Percentiles rank a stretch among this genome's conserved stretches.
phyloP scores from a whole-genome alignment of 2,329 filamentous ascomycete species.

The Periconia macrospinosa region DNA sequence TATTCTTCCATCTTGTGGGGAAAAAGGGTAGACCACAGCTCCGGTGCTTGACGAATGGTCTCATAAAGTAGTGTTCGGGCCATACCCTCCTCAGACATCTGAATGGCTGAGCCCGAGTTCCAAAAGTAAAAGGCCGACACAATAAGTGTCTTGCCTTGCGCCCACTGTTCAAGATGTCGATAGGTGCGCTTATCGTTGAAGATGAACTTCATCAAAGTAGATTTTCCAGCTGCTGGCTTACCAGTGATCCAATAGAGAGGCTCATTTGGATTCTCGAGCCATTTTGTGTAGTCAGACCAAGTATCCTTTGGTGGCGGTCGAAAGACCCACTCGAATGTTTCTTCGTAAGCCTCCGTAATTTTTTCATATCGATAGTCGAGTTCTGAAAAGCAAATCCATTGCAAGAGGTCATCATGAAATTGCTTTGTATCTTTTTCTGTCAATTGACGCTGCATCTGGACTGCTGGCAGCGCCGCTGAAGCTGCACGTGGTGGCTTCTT shows the following conservation, averaged over 20 bases:
- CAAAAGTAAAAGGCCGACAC: slow-evolving; percentile 4
- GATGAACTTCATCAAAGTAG: slow-evolving; percentile 46
- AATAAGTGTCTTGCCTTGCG: neutral
- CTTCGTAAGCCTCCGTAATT: slow-evolving; percentile 3
- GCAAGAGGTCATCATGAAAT: neutral
- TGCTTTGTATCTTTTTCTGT: too few species aligned
- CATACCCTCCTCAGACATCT: neutral
- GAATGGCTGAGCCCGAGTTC: slow-evolving; percentile 7
- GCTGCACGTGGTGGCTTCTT: too few species aligned
- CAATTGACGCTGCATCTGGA: too few species aligned
- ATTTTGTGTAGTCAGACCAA: slow-evolving; percentile 10
- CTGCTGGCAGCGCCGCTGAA: too few species aligned
- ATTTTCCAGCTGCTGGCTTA: slow-evolving; percentile 53
- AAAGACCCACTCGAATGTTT: slow-evolving; percentile 13
- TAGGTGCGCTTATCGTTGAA: slow-evolving; percentile 2
- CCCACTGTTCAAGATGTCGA: neutral
- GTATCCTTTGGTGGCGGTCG: neutral
- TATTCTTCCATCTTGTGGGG: neutral
- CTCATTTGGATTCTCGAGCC: slow-evolving; percentile 8
- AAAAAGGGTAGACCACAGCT: neutral
- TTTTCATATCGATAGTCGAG: slow-evolving; percentile 4
- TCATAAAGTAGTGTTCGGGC: neutral
- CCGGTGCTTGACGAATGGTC: neutral
- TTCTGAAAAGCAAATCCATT: slow-evolving; percentile 1
- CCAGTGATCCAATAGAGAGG: slow-evolving; percentile 43